phyloP scores from a whole-genome alignment of 140 eudicot genomes.

The Stevia rebaudiana region DNA sequence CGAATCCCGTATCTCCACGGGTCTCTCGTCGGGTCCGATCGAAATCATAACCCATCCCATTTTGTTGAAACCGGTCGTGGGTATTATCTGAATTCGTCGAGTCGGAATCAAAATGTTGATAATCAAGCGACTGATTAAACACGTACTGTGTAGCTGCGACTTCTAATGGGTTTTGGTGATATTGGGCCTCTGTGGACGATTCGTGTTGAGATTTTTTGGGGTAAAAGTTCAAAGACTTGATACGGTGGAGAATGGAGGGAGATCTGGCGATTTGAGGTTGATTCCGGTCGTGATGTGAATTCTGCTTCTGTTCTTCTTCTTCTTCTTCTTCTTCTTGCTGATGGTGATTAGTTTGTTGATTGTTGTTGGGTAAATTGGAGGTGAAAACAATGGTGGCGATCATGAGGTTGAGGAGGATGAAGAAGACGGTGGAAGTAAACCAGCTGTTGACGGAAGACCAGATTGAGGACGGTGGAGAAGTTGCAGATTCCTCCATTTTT shows the following conservation, averaged over 20 bases:
- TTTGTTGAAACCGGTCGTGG: not conserved
- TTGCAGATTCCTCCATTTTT: slow-evolving; percentile 66
- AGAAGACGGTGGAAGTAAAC: slow-evolving; percentile 81
- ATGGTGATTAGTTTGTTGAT: slow-evolving; percentile 22
- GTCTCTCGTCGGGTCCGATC: not conserved
- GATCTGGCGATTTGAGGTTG: slow-evolving; percentile 29
- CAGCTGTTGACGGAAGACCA: slow-evolving; percentile 83
- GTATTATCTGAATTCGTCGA: not conserved
- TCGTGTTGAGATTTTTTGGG: slow-evolving; percentile 32
- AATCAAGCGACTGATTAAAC: slow-evolving; percentile 27
- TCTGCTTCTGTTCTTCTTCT: slow-evolving; percentile 8
- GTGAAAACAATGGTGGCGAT: slow-evolving; percentile 84
- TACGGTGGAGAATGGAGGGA: slow-evolving; percentile 66
- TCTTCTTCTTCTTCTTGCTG: slow-evolving; percentile 7
- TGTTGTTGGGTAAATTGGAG: slow-evolving; percentile 44
- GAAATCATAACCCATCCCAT: not conserved
- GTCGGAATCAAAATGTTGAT: slow-evolving; percentile 30
- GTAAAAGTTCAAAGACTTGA: slow-evolving; percentile 59
- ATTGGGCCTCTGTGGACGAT: slow-evolving; percentile 12
- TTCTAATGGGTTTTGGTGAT: slow-evolving; percentile 17
- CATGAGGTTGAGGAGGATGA: slow-evolving; percentile 79
- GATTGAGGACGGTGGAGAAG: slow-evolving; percentile 42
- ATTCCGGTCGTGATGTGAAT: slow-evolving; percentile 12
- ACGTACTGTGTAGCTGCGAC: slow-evolving; percentile 37
- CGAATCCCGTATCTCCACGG: not conserved